Evolutionary conservation across 2,329 filamentous ascomycete species (phyloP).

Genomic region (Clarireedia paspali): DNA sequence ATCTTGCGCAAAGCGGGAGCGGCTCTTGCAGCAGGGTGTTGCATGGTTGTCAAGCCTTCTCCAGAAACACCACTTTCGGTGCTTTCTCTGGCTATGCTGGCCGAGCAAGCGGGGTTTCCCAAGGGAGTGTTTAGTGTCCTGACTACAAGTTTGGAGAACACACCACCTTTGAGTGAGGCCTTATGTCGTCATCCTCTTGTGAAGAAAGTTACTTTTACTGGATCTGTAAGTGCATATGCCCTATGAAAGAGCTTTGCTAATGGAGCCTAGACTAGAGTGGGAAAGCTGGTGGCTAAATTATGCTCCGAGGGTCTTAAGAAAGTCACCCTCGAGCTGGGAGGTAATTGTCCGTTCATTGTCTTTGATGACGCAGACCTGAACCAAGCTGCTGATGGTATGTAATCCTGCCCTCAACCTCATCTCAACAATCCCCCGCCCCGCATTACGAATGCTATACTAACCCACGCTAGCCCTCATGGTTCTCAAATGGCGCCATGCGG

Average conservation of each 20-base stretch:
- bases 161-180: slow-evolving; percentile 44
- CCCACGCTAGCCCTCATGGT: slow-evolving; percentile 32
- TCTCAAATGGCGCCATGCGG: slow-evolving; percentile 51
- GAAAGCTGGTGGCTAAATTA: slow-evolving; percentile 52
- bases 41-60: slow-evolving; percentile 66
- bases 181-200: slow-evolving; percentile 49
- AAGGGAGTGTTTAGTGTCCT: slow-evolving; percentile 54
- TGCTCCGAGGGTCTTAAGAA: slow-evolving; percentile 57
- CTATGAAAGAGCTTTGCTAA: not conserved
- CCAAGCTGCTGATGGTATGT: slow-evolving; percentile 40
- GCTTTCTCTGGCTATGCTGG: slow-evolving; percentile 45
- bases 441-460: not conserved
- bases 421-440: too few species aligned
- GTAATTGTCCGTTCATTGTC: slow-evolving; percentile 57
- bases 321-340: slow-evolving; percentile 55
- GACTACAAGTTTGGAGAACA: slow-evolving; percentile 49
- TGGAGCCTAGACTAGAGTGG: slow-evolving; percentile 41
- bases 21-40: slow-evolving; percentile 63
- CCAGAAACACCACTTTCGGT: slow-evolving; percentile 58
- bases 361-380: slow-evolving; percentile 58
- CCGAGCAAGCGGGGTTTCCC: slow-evolving; percentile 47
- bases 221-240: slow-evolving; percentile 30
- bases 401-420: too few species aligned
- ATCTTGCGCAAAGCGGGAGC: slow-evolving; percentile 60
- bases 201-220: slow-evolving; percentile 57